Conservation (phyloP, 257 asterid species). For the Paulownia fortunei region DNA sequence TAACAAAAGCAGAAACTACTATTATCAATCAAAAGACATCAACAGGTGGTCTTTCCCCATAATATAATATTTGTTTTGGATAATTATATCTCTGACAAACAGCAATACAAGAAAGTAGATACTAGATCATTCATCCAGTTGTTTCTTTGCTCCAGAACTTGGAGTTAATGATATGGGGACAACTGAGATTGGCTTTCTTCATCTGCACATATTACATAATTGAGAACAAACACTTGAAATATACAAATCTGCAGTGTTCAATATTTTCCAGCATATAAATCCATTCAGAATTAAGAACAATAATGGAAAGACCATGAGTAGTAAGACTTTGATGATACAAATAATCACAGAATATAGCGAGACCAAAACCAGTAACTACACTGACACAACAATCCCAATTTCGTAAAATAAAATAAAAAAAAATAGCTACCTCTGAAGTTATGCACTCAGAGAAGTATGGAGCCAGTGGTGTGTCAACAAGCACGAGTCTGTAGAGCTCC, state of each 20-base stretch:
- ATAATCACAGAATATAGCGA: not conserved
- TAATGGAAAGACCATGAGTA: not conserved
- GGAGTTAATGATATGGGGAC: slow-evolving; percentile 1
- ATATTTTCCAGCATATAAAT: slow-evolving; percentile 17
- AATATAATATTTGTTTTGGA: not conserved
- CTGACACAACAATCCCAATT: not conserved
- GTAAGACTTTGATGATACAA: not conserved
- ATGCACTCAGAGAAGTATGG: slow-evolving; percentile 96
- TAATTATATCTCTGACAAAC: not conserved
- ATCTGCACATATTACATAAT: not conserved
- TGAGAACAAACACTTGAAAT: slow-evolving; percentile 11
- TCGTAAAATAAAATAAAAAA: not conserved
- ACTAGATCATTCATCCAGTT: not conserved
- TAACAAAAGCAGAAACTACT: slow-evolving; percentile 11
- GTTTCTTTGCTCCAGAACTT: not conserved
- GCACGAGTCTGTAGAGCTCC: slow-evolving; percentile 93
- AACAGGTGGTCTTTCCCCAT: not conserved
- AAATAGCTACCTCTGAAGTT: slow-evolving; percentile 76
- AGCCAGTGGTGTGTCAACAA: slow-evolving; percentile 94
- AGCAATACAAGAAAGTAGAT: not conserved
- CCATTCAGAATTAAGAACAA: not conserved
- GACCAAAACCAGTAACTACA: not conserved
- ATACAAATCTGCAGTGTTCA: slow-evolving; percentile 7
- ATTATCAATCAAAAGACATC: not conserved
- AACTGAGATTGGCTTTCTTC: not conserved